These are phyloP conservation scores for Vaccinium darrowii DNA, from an alignment of 148 eudicot genomes.

Conservation along the genomic window DNA sequence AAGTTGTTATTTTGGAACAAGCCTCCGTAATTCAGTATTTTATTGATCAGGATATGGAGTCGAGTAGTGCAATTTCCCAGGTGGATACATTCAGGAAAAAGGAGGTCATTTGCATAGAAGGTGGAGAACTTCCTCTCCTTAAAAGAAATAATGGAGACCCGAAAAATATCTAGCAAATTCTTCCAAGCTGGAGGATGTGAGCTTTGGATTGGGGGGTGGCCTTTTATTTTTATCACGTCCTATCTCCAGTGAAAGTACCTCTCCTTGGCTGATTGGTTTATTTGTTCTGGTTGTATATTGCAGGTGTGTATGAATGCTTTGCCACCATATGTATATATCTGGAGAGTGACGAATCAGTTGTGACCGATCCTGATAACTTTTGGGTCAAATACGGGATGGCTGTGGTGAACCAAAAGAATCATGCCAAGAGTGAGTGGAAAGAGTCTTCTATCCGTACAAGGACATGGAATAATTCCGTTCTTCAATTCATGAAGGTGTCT, in stretches of 20 bases:
- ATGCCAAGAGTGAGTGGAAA: constrained; percentile 87
- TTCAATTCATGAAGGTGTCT: constrained; percentile 97
- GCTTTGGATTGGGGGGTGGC: constrained; percentile 85
- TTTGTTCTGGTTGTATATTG: constrained; percentile 14
- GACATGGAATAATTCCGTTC: constrained; percentile 99
- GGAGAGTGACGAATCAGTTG: constrained; percentile 93
- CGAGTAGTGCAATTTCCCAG: constrained; percentile 23
- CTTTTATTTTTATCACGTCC: constrained; percentile 7
- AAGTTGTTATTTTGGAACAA: constrained; percentile 92
- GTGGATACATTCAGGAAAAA: constrained; percentile 44
- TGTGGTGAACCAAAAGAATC: constrained; percentile 85
- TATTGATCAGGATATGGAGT: constrained; percentile 49
- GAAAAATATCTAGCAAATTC: constrained; percentile 96
- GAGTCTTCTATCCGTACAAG: constrained; percentile 97
- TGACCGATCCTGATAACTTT: constrained; percentile 89
- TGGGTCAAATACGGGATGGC: constrained; percentile 98
- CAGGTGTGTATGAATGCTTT: constrained; percentile 97
- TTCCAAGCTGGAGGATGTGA: constrained; percentile 99
- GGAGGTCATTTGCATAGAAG: constrained; percentile 91
- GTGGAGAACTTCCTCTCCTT: constrained; percentile 95
- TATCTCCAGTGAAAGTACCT: constrained; percentile 15
- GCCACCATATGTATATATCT: constrained; percentile 96
- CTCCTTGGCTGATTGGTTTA: constrained; percentile 9
- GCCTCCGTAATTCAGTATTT: constrained; percentile 68
- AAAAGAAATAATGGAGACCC: constrained; percentile 97